Evolutionary conservation across 2,329 filamentous ascomycete genomes (phyloP).

Genomic region (Metarhizium sp.): DNA sequence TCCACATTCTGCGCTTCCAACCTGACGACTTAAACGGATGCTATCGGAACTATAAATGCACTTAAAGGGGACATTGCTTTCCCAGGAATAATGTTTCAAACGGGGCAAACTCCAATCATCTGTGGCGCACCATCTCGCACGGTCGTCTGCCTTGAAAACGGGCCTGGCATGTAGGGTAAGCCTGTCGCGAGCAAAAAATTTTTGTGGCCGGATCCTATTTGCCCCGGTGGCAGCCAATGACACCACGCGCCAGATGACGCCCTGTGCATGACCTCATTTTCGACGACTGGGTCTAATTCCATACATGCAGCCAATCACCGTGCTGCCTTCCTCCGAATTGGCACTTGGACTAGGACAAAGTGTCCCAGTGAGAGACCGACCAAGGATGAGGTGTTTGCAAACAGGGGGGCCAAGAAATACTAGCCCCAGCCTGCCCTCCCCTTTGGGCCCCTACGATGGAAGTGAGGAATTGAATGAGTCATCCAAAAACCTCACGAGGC

Average conservation of each 20-base stretch:
- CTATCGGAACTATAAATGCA: neutral
- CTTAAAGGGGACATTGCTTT: neutral
- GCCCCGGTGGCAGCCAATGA: neutral
- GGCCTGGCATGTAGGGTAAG: neutral
- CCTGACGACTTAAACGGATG: neutral
- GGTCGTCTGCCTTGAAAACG: neutral
- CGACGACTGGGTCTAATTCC: neutral
- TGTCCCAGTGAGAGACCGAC: neutral
- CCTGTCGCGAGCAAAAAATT: neutral
- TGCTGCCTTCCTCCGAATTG: neutral
- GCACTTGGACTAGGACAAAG: neutral
- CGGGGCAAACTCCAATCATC: neutral
- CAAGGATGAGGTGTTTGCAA: neutral
- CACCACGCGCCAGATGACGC: neutral
- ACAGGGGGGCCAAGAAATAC: too few species aligned
- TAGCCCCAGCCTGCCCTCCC: too few species aligned
- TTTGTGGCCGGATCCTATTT: neutral
- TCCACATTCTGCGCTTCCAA: too few species aligned
- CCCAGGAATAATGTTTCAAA: constrained; percentile 1
- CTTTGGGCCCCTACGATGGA: too few species aligned
- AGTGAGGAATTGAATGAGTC: neutral
- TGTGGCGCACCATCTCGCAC: constrained; percentile 2
- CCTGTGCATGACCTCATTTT: constrained; percentile 1
- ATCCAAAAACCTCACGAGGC: neutral
- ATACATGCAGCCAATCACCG: neutral